Evolutionary conservation across 2,329 filamentous ascomycete species (phyloP).

Genomic region (Apiospora pterosperma): DNA sequence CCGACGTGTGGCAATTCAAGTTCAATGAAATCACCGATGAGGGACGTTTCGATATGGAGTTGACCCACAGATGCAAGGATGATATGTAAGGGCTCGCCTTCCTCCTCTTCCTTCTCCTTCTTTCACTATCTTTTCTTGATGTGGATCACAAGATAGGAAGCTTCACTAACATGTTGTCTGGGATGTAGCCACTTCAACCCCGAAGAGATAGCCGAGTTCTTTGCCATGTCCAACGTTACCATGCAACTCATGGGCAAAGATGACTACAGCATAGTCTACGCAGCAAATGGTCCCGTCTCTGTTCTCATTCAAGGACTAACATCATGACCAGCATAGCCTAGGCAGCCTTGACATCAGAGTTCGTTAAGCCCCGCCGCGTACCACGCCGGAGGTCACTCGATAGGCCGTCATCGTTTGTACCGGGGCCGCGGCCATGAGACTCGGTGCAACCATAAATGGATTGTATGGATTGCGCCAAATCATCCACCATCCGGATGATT

Average conservation of each 20-base stretch:
- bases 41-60: slow-evolving; percentile 7
- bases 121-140: neutral
- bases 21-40: neutral
- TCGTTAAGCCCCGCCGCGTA: neutral
- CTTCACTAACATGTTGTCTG: neutral
- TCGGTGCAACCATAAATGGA: neutral
- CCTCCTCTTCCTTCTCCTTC: too few relatives aligned
- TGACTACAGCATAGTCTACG: slow-evolving; percentile 6
- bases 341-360: neutral
- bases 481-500: neutral
- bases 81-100: slow-evolving; percentile 3
- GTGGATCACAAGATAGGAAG: neutral
- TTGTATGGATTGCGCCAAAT: neutral
- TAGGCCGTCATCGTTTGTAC: neutral
- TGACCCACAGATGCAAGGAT: slow-evolving; percentile 5
- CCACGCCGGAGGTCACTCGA: neutral
- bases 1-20: slow-evolving; percentile 9
- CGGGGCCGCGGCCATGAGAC: neutral
- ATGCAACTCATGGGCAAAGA: neutral
- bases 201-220: slow-evolving; percentile 1
- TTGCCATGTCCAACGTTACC: slow-evolving; percentile 3
- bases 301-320: slow-evolving; percentile 4
- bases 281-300: neutral
- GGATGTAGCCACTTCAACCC: neutral
- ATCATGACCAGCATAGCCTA: neutral